Base-by-base conservation (phyloP, 1,284 basidiomycete genomes). In the Neonothopanus nambi region DNA sequence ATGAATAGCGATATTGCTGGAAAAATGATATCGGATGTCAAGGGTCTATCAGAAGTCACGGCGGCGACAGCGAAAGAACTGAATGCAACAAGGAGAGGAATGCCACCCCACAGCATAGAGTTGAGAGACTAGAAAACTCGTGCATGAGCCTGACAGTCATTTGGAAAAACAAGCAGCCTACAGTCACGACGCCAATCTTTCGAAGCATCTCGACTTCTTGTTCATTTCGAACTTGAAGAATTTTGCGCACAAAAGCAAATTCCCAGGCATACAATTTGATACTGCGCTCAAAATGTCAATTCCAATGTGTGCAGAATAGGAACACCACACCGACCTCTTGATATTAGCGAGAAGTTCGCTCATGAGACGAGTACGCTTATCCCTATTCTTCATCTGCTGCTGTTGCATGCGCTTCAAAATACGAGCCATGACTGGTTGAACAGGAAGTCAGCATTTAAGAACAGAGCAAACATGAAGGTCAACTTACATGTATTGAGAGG, bases 1-100 rank as follows among this genome's bases (percentile, higher is more conserved):
- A 93, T 89, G 75, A 98, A 98, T 37, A 98, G 76, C 0, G 93
- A 90, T 50, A 98, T 93, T 0, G 93, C 87, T 3, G 95, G 95
- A 80, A 98, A 98, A 62, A 98, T 94, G 57, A 95, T 76, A 63
- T 97, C 93, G 1, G 91, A 84, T 0, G 95, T 98, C 4, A 98
- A 72, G 1, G 94, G 92, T 42, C 68, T 77, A 2, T 81, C 71
- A 2, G 85, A 87, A 0, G 85, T 84, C 18, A 79, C 66, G 0
- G 92, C 88, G 38, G 93, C 95, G 0, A 87, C 81, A 9, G 91
- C 85, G 63, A 98, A 94, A 0, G 93, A 91, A 51, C 87, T 85
- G 70, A 96, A 94, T 0, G 92, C 92, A 28, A 97, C 93, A 7
- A 95, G 75, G 15, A 89, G 58, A 2, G 87, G 87, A 47, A 91